Percentiles rank a stretch among this genome's conserved stretches.
phyloP scores from a whole-genome alignment of 352 stramenopile genomes.

The Globisporangium cylindrosporum region DNA sequence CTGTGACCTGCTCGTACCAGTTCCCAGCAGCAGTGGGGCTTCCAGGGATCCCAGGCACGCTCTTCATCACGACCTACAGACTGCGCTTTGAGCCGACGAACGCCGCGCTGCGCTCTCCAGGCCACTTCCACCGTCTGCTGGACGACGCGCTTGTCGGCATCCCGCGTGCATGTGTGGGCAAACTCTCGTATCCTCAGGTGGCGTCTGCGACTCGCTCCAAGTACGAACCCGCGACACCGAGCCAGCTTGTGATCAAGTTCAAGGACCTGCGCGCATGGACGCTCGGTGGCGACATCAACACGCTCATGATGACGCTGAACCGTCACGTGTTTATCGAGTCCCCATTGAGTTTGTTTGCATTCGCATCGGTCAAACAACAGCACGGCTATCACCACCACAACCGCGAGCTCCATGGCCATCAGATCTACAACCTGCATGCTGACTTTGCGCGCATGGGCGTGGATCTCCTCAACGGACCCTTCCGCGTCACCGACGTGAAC shows the following conservation, averaged over 20 bases:
- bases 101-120: slow-evolving; percentile 31
- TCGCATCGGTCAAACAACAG: slow-evolving; percentile 31
- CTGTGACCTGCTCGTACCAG: slow-evolving; percentile 48
- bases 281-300: slow-evolving; percentile 53
- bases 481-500: slow-evolving; percentile 70
- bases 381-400: background rate
- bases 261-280: slow-evolving; percentile 75
- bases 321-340: slow-evolving; percentile 73
- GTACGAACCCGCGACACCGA: slow-evolving; percentile 34
- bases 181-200: slow-evolving; percentile 68
- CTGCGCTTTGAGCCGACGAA: slow-evolving; percentile 71
- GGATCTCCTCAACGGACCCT: slow-evolving; percentile 31
- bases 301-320: slow-evolving; percentile 70
- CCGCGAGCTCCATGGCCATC: slow-evolving; percentile 41
- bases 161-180: slow-evolving; percentile 55
- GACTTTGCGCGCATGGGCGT: slow-evolving; percentile 82
- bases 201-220: slow-evolving; percentile 26
- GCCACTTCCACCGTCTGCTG: slow-evolving; percentile 54
- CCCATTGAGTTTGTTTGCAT: slow-evolving; percentile 68
- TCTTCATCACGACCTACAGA: slow-evolving; percentile 67
- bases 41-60: slow-evolving; percentile 46
- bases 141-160: slow-evolving; percentile 61
- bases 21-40: slow-evolving; percentile 46
- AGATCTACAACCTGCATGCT: slow-evolving; percentile 56
- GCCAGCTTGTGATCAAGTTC: slow-evolving; percentile 75